These are phyloP conservation scores for Huntiella bhutanensis DNA, from an alignment of 2,329 filamentous ascomycete genomes.

Conservation along the genomic window DNA sequence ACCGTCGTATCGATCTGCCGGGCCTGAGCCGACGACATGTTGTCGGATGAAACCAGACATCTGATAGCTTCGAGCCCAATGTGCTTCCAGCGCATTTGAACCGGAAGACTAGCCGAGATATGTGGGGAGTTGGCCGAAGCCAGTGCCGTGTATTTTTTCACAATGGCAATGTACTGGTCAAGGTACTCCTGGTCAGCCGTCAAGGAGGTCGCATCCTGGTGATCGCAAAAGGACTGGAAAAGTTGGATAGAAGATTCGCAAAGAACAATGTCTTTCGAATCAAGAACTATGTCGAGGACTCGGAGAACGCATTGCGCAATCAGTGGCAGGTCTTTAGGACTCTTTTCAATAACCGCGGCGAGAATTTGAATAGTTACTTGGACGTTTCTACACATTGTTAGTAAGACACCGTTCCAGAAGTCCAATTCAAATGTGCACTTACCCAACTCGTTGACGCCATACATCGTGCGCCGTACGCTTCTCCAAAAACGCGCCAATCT, in stretches of 20 bases:
- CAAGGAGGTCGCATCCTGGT: slow-evolving; percentile 72
- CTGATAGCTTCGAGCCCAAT: slow-evolving; percentile 61
- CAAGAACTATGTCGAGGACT: slow-evolving; percentile 65
- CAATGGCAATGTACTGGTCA: slow-evolving; percentile 62
- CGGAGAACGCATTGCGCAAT: slow-evolving; percentile 73
- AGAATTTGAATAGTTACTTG: slow-evolving; percentile 90
- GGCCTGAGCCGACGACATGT: slow-evolving; percentile 53
- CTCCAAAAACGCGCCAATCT: slow-evolving; percentile 86
- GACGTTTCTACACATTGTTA: slow-evolving; percentile 45
- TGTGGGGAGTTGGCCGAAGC: slow-evolving; percentile 45
- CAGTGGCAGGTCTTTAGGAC: slow-evolving; percentile 73
- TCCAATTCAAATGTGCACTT: slow-evolving; percentile 16
- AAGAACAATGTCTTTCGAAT: slow-evolving; percentile 77
- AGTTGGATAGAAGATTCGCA: slow-evolving; percentile 75
- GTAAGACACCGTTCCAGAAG: not conserved
- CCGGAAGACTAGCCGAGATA: slow-evolving; percentile 44
- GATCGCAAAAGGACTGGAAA: slow-evolving; percentile 72
- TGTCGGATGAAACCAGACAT: slow-evolving; percentile 62
- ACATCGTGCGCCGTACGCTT: slow-evolving; percentile 86
- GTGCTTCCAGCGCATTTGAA: slow-evolving; percentile 60
- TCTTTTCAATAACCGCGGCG: slow-evolving; percentile 79
- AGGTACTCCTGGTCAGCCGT: slow-evolving; percentile 74
- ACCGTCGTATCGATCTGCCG: slow-evolving; percentile 63
- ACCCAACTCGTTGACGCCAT: slow-evolving; percentile 76
- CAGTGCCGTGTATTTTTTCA: slow-evolving; percentile 60